Evolutionary conservation across 495 filamentous ascomycete species (phyloP), one percentile per base, ranked within the genome.

Genomic region (Podospora pseudocomata): DNA sequence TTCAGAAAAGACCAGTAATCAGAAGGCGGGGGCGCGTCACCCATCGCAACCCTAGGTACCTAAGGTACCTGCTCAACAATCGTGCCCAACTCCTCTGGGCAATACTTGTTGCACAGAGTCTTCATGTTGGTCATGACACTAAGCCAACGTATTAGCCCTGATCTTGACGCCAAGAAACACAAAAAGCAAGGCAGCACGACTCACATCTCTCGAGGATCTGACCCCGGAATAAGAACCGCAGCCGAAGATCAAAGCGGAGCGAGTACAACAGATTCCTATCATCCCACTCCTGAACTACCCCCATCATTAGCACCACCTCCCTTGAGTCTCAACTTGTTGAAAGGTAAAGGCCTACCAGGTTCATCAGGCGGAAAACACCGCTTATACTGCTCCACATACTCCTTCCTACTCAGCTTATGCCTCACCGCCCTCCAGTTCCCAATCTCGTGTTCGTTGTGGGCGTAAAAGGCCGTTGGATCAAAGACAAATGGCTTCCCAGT

Each of bases 391-490:
- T 53, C 13, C 6, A 70, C 63, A 62, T 73, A 73, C 1, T 15
- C 39, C 2, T 27, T 19, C 7, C 44, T 26, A 34, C 67, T 69
- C 60, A 72, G 18, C 13, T 30, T 53, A 26, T 70, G 62, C n/a
- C 65, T 58, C 28, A 20, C 19, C 1, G 63, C 62, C 19, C 79
- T 67, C 73, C 78, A 81, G n/a, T 76, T 75, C 27, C 70, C 78
- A 2, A 79, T 72, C 67, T 79, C 78, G 76, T 81, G 80, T 67
- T 86, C 84, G 62, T 86, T 81, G 65, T 87, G 84, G 1, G 78
- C 83, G 68, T 80, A 87, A 60, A 80, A 81, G 6, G 70, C 75
- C 32, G 75, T 73, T 0, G 83, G 83, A 70, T 86, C 83, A 66
- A 82, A 86, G 18, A 86, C 75, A 34, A 79, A 70, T 15, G 80